Evolutionary conservation across 305 asterid species (phyloP), one percentile per base, ranked within the genome.

Genomic region (Petunia hybrid): DNA sequence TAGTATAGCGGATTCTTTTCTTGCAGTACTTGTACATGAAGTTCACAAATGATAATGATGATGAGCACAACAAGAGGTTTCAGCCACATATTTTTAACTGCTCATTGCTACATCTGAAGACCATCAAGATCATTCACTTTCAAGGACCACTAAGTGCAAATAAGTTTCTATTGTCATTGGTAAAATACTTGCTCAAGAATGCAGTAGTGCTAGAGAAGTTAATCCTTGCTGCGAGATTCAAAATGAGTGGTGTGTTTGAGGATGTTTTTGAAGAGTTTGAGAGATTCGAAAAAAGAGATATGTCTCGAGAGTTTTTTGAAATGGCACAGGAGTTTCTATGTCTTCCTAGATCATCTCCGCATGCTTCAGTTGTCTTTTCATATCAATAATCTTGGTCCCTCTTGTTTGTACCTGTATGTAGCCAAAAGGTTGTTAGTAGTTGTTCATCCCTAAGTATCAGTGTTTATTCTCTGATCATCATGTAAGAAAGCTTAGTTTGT

Each of bases 321-420:
- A 35, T 82, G 12, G 51, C 74, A 59, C 22, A 14, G 64, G 46
- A 39, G 5, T 14, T 78, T 56, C 80, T 78, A 16, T 38, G 76
- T 35, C 79, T 77, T 22, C 85, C 76, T 1, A 67, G 79, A 78
- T 43, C 85, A 31, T 77, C 82, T 7, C 42, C 41, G 40, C 39
- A 69, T 38, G 82, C 85, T 45, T 57, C 39, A 46, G 14, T 82
- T 31, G 10, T 78, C 5, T 55, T 55, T 10, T 55, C 79, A 0
- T 7, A 51, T 51, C 10, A 13, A 51, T 51, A 51, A 51, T 13
- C 10, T 9, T 9, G 56, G 56, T n/a, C 66, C 66, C 66, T 60
- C 66, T 60, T 8, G 2, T 60, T 5, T 7, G 66, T 31, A 22
- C 31, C 31, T 0, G 31, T 0, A 22, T 22, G 31, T 22, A 22